A percentile compares a stretch with the other conserved stretches of the same genome.
Evolutionary conservation across 192 early-diverging fungal species (phyloP).

Genomic region (Coemansia sp.): DNA sequence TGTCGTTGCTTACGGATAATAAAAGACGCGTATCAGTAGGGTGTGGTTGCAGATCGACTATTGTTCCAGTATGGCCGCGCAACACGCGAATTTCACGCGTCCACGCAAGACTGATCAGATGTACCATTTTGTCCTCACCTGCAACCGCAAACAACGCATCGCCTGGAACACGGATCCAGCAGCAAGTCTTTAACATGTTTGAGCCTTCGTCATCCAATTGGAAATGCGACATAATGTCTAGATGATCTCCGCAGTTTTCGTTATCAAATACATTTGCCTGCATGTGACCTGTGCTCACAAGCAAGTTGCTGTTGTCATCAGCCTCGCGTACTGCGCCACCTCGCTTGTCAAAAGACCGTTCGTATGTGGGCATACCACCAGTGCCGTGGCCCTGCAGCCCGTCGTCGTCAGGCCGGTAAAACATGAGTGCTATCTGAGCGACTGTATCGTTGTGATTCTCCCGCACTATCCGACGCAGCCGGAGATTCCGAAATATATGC

Average conservation of each 20-base stretch:
- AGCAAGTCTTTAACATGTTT: slow-evolving; percentile 62
- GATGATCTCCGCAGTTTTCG: slow-evolving; percentile 88
- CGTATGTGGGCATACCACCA: slow-evolving; percentile 57
- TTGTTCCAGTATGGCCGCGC: slow-evolving; percentile 57
- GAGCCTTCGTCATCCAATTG: slow-evolving; percentile 40
- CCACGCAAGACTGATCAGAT: slow-evolving; percentile 72
- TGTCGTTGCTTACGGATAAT: slow-evolving; percentile 69
- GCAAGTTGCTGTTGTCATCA: slow-evolving; percentile 69
- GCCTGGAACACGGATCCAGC: slow-evolving; percentile 67
- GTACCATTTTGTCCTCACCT: slow-evolving; percentile 63
- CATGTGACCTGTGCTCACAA: slow-evolving; percentile 67
- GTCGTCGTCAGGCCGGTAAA: slow-evolving; percentile 57
- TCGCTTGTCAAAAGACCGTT: slow-evolving; percentile 65
- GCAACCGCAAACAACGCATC: slow-evolving; percentile 72
- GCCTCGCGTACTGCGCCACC: slow-evolving; percentile 65
- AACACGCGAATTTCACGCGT: slow-evolving; percentile 65
- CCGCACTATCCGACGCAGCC: slow-evolving; percentile 81
- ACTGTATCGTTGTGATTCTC: slow-evolving; percentile 84
- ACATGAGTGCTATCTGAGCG: slow-evolving; percentile 71
- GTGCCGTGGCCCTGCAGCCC: slow-evolving; percentile 34
- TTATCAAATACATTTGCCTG: slow-evolving; percentile 90
- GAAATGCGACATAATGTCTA: slow-evolving; percentile 93
- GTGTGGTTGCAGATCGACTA: slow-evolving; percentile 72
- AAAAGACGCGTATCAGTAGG: slow-evolving; percentile 66
- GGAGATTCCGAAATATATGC: slow-evolving; percentile 69